Evolutionary conservation across 352 stramenopile species (phyloP).

Genomic region (Globisporangium sylvaticum): DNA sequence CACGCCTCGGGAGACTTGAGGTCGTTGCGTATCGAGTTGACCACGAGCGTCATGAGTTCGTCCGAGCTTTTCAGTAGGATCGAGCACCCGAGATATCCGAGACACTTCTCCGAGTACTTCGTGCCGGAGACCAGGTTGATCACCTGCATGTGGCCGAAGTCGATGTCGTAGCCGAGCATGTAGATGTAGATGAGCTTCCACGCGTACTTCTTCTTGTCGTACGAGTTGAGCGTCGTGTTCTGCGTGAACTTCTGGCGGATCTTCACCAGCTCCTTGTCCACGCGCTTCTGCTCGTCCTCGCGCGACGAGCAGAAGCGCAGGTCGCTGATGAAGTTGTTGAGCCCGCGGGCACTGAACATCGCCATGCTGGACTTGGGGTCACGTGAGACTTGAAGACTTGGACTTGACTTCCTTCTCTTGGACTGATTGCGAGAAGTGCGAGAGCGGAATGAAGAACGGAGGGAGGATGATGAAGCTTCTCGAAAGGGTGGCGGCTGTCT

Average conservation of each 20-base stretch:
- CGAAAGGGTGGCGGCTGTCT: not conserved
- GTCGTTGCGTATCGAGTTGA: slow-evolving; percentile 97
- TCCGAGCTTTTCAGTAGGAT: slow-evolving; percentile 92
- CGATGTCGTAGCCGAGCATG: slow-evolving; percentile 98
- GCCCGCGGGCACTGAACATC: slow-evolving; percentile 71
- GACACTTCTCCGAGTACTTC: slow-evolving; percentile 93
- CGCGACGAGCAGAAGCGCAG: slow-evolving; percentile 69
- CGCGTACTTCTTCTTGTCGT: slow-evolving; percentile 99
- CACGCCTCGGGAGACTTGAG: slow-evolving; percentile 84
- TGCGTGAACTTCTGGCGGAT: slow-evolving; percentile 97
- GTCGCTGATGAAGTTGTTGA: slow-evolving; percentile 87
- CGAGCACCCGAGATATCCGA: slow-evolving; percentile 96
- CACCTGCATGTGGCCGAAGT: slow-evolving; percentile 98
- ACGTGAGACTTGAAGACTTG: slow-evolving; percentile 1
- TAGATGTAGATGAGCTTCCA: slow-evolving; percentile 99
- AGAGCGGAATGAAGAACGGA: not conserved
- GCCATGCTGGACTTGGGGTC: slow-evolving; percentile 33
- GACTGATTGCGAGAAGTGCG: slow-evolving; percentile 1
- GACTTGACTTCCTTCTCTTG: not conserved
- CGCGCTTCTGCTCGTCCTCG: slow-evolving; percentile 93
- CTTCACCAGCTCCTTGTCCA: slow-evolving; percentile 98
- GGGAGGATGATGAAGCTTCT: not conserved
- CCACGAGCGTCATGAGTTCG: slow-evolving; percentile 88
- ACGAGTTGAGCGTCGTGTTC: slow-evolving; percentile 83
- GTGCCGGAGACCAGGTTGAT: slow-evolving; percentile 92